phyloP scores from a whole-genome alignment of 352 stramenopile species.

The Phytophthora megakarya region DNA sequence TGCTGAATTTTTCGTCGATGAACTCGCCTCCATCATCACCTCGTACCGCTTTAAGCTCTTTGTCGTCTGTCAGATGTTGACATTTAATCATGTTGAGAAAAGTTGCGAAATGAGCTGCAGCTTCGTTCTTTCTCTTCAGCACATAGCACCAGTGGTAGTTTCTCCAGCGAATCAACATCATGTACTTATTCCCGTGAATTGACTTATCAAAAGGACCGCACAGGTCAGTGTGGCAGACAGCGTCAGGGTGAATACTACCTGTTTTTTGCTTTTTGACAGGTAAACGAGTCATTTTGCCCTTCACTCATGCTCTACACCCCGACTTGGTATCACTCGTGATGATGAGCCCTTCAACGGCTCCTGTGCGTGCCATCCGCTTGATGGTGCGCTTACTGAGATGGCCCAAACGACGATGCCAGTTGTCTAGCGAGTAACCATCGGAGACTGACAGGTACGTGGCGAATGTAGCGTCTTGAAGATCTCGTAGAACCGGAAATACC shows the following conservation, averaged over 20 bases:
- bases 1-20: not conserved
- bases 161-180: not conserved
- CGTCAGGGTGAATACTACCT: not conserved
- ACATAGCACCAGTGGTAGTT: conserved; percentile 1
- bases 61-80: too few relatives aligned
- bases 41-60: not conserved
- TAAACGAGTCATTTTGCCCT: not conserved
- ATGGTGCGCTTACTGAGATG: not conserved
- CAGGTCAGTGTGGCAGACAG: not conserved
- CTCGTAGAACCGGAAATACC: too few relatives aligned
- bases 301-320: not conserved
- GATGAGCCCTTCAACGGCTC: not conserved
- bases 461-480: too few relatives aligned
- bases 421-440: not conserved
- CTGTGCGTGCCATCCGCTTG: not conserved
- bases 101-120: too few relatives aligned
- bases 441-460: too few relatives aligned
- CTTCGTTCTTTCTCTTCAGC: not conserved
- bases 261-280: not conserved
- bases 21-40: conserved; percentile 2
- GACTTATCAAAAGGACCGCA: not conserved
- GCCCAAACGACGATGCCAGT: not conserved
- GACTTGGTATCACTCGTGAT: not conserved
- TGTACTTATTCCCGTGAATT: not conserved
- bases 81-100: too few relatives aligned